phyloP scores from a whole-genome alignment of 805 yeast genomes.

The Hanseniaspora clermontiae region DNA sequence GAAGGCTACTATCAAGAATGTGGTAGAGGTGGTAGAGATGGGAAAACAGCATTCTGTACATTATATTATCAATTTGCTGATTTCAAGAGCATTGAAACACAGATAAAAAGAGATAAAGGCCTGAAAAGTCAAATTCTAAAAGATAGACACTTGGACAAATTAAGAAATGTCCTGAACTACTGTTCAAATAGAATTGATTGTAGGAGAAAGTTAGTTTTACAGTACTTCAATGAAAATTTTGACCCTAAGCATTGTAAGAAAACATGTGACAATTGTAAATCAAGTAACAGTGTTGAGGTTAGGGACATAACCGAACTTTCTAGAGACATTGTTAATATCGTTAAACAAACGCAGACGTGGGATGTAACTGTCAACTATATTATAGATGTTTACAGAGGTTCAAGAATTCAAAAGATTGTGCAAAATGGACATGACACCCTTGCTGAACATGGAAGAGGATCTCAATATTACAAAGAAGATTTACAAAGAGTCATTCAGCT shows the following conservation, averaged over 20 bases:
- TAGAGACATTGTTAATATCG: slow-evolving; percentile 44
- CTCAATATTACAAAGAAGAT: slow-evolving; percentile 47
- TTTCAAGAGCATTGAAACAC: slow-evolving; percentile 58
- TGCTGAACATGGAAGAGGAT: slow-evolving; percentile 62
- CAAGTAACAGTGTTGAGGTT: slow-evolving; percentile 34
- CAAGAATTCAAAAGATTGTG: slow-evolving; percentile 47
- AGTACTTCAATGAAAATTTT: slow-evolving; percentile 78
- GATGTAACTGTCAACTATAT: slow-evolving; percentile 68
- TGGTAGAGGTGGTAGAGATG: slow-evolving; percentile 97
- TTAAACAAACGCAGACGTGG: slow-evolving; percentile 40
- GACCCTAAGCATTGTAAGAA: slow-evolving; percentile 50
- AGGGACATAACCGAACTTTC: slow-evolving; percentile 62
- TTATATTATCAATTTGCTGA: slow-evolving; percentile 73
- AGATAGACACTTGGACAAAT: slow-evolving; percentile 63
- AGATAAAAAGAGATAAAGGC: slow-evolving; percentile 67
- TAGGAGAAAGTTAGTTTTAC: slow-evolving; percentile 75
- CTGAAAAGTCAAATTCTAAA: slow-evolving; percentile 43
- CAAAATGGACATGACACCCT: slow-evolving; percentile 48
- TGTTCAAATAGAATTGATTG: slow-evolving; percentile 89
- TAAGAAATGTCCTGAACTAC: slow-evolving; percentile 75
- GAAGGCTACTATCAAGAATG: slow-evolving; percentile 98
- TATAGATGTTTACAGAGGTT: slow-evolving; percentile 73
- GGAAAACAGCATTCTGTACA: slow-evolving; percentile 65
- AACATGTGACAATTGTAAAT: slow-evolving; percentile 75
- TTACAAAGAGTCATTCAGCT: slow-evolving; percentile 75